Conservation (phyloP, 495 filamentous ascomycete genomes). For the Hypoxylon fuscum region DNA sequence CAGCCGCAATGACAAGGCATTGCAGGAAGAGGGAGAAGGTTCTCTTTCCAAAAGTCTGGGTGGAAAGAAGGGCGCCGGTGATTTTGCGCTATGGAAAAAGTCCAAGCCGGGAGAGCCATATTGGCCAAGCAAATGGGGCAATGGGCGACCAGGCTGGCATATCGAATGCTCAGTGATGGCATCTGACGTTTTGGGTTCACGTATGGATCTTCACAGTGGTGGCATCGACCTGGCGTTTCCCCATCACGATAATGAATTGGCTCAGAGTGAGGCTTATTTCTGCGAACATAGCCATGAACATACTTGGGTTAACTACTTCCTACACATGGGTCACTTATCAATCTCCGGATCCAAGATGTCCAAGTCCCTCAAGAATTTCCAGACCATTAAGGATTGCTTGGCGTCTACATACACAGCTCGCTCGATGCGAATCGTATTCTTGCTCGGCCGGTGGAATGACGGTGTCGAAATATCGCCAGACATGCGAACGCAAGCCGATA, state of each 20-base stretch:
- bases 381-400: slow-evolving; percentile 89
- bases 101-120: slow-evolving; percentile 91
- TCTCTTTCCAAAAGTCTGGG: slow-evolving; percentile 73
- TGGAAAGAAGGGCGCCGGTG: slow-evolving; percentile 74
- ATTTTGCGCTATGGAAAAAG: slow-evolving; percentile 96
- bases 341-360: slow-evolving; percentile 95
- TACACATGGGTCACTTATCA: slow-evolving; percentile 94
- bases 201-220: slow-evolving; percentile 93
- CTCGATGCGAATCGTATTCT: slow-evolving; percentile 83
- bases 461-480: slow-evolving; percentile 90
- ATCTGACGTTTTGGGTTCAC: slow-evolving; percentile 78
- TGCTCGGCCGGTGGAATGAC: slow-evolving; percentile 89
- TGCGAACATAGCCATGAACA: slow-evolving; percentile 62
- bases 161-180: slow-evolving; percentile 99
- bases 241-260: slow-evolving; percentile 96
- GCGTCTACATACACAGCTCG: slow-evolving; percentile 79
- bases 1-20: slow-evolving; percentile 80
- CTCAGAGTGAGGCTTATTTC: slow-evolving; percentile 92
- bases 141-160: slow-evolving; percentile 93
- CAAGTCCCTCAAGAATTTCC: slow-evolving; percentile 95
- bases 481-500: slow-evolving; percentile 72
- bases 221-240: slow-evolving; percentile 94
- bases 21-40: slow-evolving; percentile 91
- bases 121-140: slow-evolving; percentile 88
- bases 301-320: slow-evolving; percentile 95